Evolutionary conservation across 306 rosid genomes (phyloP).

Genomic region (Inga leiocalycina): DNA sequence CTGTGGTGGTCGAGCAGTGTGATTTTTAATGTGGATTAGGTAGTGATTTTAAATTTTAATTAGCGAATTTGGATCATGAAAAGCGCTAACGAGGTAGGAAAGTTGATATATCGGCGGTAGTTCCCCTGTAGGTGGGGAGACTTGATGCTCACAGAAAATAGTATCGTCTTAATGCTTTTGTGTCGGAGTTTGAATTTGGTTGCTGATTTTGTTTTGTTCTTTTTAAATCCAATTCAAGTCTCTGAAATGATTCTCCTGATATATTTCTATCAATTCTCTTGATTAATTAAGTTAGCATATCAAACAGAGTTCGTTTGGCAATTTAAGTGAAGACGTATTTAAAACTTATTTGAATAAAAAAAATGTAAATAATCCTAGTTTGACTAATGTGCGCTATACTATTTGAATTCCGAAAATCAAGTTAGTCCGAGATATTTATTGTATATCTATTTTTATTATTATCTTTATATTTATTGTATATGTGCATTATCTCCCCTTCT

Average conservation of each 20-base stretch:
- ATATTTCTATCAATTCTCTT: no score
- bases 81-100: neutral
- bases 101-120: neutral
- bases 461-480: no score
- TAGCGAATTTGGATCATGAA: constrained; percentile 33
- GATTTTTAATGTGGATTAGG: constrained; percentile 32
- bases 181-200: neutral
- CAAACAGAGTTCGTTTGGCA: no score
- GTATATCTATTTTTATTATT: no score
- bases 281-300: no score
- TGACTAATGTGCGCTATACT: no score
- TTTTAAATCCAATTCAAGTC: neutral
- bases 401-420: no score
- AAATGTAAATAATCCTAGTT: no score
- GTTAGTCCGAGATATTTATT: neutral
- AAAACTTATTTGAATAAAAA: no score
- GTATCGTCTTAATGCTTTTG: neutral
- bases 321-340: no score
- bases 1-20: neutral
- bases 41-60: neutral
- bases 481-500: no score
- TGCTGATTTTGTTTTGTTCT: neutral
- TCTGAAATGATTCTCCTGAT: no score
- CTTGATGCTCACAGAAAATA: neutral
- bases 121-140: neutral